phyloP scores from a whole-genome alignment of 495 filamentous ascomycete species.

The Hypoxylon crocopeplum region DNA sequence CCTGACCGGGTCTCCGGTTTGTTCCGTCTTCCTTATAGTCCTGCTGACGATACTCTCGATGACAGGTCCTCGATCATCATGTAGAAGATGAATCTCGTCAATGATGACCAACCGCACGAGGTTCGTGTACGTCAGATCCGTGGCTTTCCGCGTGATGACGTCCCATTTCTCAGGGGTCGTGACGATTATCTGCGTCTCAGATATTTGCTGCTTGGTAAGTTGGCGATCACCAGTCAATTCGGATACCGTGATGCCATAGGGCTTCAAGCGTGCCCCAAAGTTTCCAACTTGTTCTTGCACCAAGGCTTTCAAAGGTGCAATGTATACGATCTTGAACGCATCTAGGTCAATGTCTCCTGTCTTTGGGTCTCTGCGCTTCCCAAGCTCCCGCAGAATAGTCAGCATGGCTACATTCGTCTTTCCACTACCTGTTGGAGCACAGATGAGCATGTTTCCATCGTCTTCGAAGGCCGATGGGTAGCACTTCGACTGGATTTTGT shows the following conservation, averaged over 20 bases:
- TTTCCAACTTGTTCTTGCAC: conserved; percentile 98
- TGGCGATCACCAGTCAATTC: conserved; percentile 97
- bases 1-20: conserved; percentile 89
- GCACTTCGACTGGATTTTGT: conserved; percentile 93
- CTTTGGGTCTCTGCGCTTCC: conserved; percentile 85
- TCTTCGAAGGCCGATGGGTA: conserved; percentile 90
- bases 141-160: conserved; percentile 97
- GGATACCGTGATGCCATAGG: conserved; percentile 89
- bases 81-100: conserved; percentile 96
- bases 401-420: conserved; percentile 99
- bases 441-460: conserved; percentile 97
- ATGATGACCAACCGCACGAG: conserved; percentile 94
- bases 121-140: conserved; percentile 95
- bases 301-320: conserved; percentile 91
- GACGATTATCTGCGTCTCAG: conserved; percentile 97
- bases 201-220: conserved; percentile 97
- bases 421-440: conserved; percentile 94
- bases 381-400: conserved; percentile 93
- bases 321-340: conserved; percentile 96
- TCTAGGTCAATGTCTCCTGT: conserved; percentile 92
- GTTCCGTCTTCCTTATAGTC: conserved; percentile 90
- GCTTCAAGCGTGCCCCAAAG: conserved; percentile 87
- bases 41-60: conserved; percentile 96
- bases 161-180: conserved; percentile 99
- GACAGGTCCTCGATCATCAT: conserved; percentile 97